phyloP scores from a whole-genome alignment of 2,329 filamentous ascomycete genomes.

The Trichoderma koningii region DNA sequence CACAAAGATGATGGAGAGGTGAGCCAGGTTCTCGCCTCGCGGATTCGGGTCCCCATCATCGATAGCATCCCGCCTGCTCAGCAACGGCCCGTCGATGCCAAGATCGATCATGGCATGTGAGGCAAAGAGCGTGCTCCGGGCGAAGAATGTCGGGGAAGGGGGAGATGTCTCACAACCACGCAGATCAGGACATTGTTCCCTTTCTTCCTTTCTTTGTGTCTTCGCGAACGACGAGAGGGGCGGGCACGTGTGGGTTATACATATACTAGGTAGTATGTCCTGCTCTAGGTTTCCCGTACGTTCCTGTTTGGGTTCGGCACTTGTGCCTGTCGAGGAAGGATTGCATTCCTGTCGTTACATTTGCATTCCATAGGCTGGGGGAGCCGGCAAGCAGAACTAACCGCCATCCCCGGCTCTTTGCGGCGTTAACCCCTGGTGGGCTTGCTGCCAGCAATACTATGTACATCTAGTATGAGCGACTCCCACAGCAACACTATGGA shows the following conservation, averaged over 20 bases:
- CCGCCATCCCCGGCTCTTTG: background rate
- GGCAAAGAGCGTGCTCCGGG: background rate
- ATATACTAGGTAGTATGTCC: too few relatives aligned
- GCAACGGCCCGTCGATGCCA: slow-evolving; percentile 1
- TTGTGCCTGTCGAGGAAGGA: background rate
- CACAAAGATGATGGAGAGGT: slow-evolving; percentile 9
- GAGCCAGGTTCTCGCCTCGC: background rate
- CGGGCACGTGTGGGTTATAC: too few relatives aligned
- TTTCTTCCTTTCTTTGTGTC: background rate
- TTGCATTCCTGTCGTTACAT: background rate
- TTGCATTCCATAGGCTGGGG: background rate
- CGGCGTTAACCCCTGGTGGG: background rate
- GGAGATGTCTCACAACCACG: background rate
- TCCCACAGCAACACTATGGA: background rate
- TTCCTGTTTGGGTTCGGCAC: background rate
- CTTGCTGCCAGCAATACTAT: background rate
- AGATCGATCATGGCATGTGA: slow-evolving; percentile 15
- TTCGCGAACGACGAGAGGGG: background rate
- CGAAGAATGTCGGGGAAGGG: background rate
- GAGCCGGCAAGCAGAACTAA: background rate
- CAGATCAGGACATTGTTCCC: background rate
- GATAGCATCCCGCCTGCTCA: slow-evolving; percentile 12
- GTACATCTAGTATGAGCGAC: too few relatives aligned
- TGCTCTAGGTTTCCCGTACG: too few relatives aligned
- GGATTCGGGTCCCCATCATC: slow-evolving; percentile 15